A percentile compares a stretch with the other conserved stretches of the same genome.
These are phyloP conservation scores for Fragosphaeria purpurea DNA, from an alignment of 2,329 filamentous ascomycete species.

Conservation along the genomic window DNA sequence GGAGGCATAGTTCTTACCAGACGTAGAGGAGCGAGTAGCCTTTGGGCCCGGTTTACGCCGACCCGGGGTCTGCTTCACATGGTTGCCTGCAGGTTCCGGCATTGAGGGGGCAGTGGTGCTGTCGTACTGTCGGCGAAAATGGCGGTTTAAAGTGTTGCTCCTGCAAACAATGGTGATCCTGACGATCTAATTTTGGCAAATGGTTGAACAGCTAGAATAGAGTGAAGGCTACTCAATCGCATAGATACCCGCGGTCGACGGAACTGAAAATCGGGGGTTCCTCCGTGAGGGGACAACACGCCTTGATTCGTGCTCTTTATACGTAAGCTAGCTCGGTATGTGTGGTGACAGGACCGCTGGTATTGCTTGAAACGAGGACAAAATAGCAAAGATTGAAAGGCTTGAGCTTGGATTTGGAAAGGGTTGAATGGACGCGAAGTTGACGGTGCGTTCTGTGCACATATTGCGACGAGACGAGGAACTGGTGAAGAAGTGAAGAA, in stretches of 20 bases:
- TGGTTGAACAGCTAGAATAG: no score
- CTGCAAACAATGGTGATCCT: no score
- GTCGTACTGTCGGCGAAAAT: no score
- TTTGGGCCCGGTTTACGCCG: conserved; percentile 31
- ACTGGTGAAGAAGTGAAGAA: neutral
- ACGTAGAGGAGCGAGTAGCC: conserved; percentile 23
- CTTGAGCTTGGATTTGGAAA: neutral
- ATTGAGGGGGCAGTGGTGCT: conserved; percentile 16
- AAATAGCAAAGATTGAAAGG: no score
- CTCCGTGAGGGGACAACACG: no score
- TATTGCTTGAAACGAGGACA: neutral
- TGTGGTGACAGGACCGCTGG: neutral
- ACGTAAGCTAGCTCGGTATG: neutral
- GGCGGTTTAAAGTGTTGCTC: no score
- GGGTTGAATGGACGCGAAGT: conserved; percentile 10
- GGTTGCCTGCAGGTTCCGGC: conserved; percentile 18
- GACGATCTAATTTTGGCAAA: no score
- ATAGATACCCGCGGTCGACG: neutral
- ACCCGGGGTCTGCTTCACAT: conserved; percentile 25
- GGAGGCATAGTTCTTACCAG: conserved; percentile 47
- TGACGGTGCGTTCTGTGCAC: conserved; percentile 14
- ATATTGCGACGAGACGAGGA: conserved; percentile 2
- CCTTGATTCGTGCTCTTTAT: no score
- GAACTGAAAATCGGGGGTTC: no score
- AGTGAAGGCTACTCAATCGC: neutral